phyloP scores from a whole-genome alignment of 129 eudicot genomes.

The Mikania micrantha region DNA sequence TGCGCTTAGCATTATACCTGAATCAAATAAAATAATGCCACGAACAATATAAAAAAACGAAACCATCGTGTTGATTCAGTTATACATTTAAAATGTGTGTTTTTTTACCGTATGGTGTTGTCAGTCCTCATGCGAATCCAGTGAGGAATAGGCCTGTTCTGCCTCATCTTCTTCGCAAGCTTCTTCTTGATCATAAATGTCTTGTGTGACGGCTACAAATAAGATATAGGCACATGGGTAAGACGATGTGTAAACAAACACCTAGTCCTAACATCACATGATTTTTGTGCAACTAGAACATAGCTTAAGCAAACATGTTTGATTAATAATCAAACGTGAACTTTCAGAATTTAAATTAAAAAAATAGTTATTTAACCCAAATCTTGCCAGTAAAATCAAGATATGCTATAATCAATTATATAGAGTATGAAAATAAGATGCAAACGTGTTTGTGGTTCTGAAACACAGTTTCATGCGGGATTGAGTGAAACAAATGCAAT shows the following conservation, averaged over 20 bases:
- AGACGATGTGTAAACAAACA: no score
- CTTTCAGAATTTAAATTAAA: neutral
- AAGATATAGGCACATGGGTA: neutral
- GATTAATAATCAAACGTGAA: neutral
- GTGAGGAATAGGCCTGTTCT: constrained; percentile 83
- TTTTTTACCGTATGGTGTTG: constrained; percentile 68
- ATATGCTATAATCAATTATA: neutral
- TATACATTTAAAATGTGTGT: neutral
- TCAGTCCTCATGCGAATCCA: constrained; percentile 93
- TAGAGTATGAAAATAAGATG: neutral
- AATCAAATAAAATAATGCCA: neutral
- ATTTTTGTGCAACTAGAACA: neutral
- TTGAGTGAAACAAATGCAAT: no score
- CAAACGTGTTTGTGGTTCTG: neutral
- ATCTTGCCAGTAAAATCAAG: neutral
- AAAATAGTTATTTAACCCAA: neutral
- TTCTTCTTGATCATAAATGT: constrained; percentile 84
- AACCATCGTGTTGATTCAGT: neutral
- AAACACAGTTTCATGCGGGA: neutral
- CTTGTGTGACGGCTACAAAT: constrained; percentile 82
- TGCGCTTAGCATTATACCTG: constrained; percentile 90
- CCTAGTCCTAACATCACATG: neutral
- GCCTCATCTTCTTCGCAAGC: constrained; percentile 92
- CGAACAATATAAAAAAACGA: neutral
- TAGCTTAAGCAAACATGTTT: neutral